Evolutionary conservation across 352 stramenopile species (phyloP), one percentile per base, ranked within the genome.

Genomic region (Peronospora destructor): DNA sequence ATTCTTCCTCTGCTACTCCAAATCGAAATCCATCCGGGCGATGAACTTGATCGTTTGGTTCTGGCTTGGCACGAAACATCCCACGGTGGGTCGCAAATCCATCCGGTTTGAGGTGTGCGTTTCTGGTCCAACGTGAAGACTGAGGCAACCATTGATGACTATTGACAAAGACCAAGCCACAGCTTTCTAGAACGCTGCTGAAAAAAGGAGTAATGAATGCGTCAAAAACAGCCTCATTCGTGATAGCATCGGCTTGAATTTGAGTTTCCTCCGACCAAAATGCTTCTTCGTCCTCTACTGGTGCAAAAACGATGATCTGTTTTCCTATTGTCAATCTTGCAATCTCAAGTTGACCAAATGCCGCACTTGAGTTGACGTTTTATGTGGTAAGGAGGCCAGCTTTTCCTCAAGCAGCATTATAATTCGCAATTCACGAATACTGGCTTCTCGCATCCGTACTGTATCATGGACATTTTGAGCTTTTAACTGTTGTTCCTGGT

Each of bases 1-100:
- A 64, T 51, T 64, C 45, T 57, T 68, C 51, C 23, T 30, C 26
- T 30, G 26, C 26, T 7, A 30, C 26, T 30, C 26, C 26, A 30
- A 30, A 30, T 30, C 26, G 26, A 30, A 30, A 30, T 6, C 8
- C 26, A 30, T 30, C 8, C 8, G 26, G 26, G 8, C 26, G 4
- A 6, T 30, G 26, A 6, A 30, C 26, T 7, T 10, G 1, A 30
- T 30, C 26, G 2, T 10, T 2, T 10, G 26, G 26, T 30, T 6
- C 8, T 59, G 12, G 34, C 34, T 39, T 30, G 26, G 4, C 34
- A 19, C 13, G 34, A 23, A 9, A 21, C 17, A 39, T 11, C 6
- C 34, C 34, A 39, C 10, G 34, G 4, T 39, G 34, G 17, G 10
- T 46, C 48, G 52, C 51, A 66, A 66, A 66, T 49, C 57, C 59